These are phyloP conservation scores for Stereocaulon alpinum DNA, from an alignment of 495 filamentous ascomycete genomes.

Conservation along the genomic window DNA sequence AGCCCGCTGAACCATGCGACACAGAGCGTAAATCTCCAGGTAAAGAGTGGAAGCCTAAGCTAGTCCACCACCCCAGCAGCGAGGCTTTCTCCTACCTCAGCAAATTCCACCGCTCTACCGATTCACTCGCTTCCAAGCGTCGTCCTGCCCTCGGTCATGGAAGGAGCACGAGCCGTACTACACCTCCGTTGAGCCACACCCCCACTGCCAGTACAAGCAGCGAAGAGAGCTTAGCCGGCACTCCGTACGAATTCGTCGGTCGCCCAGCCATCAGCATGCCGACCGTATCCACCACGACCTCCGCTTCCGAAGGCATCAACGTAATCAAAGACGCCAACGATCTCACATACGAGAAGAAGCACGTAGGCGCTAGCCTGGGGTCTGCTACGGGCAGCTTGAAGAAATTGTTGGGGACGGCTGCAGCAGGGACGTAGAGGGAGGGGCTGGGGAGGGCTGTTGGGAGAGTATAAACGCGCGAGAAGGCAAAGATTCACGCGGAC, in stretches of 20 bases:
- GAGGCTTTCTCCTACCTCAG: conserved; percentile 43
- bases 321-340: conserved; percentile 8
- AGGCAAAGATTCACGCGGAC: background rate
- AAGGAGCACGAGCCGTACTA: conserved; percentile 22
- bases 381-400: conserved; percentile 21
- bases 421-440: background rate
- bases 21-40: conserved; percentile 7
- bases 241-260: conserved; percentile 26
- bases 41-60: conserved; percentile 9
- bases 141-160: conserved; percentile 18
- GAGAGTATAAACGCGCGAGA: conserved; percentile 4
- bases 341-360: conserved; percentile 20
- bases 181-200: conserved; percentile 34
- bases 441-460: conserved; percentile 21
- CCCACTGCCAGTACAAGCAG: conserved; percentile 37
- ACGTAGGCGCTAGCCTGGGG: background rate
- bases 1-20: conserved; percentile 37
- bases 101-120: conserved; percentile 33
- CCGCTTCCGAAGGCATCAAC: conserved; percentile 8
- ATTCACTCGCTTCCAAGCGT: conserved; percentile 11
- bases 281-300: conserved; percentile 21
- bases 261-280: conserved; percentile 24
- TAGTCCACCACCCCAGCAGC: conserved; percentile 25
- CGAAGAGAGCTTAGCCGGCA: conserved; percentile 30
- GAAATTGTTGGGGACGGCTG: conserved; percentile 12